Conservation (phyloP, 1,284 basidiomycete species). For the Ganoderma sp. region DNA sequence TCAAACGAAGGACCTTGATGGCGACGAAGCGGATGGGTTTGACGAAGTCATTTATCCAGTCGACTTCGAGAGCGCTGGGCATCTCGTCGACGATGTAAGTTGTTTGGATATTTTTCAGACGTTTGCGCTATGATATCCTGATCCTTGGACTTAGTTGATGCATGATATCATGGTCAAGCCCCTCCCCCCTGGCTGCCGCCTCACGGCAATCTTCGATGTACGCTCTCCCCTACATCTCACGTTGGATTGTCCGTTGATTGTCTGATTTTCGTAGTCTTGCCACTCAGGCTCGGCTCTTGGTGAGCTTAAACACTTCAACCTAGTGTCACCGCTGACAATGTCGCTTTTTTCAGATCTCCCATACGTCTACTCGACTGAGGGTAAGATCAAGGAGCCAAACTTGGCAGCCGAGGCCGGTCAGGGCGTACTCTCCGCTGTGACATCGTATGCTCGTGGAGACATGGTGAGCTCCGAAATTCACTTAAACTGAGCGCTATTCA, state of each 20-base stretch:
- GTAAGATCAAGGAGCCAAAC: constrained; percentile 93
- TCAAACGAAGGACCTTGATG: constrained; percentile 76
- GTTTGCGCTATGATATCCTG: not conserved
- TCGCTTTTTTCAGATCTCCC: constrained; percentile 43
- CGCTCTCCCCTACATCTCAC: constrained; percentile 35
- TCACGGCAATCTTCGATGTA: constrained; percentile 89
- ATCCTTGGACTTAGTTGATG: constrained; percentile 53
- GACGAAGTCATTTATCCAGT: constrained; percentile 88
- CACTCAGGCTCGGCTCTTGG: constrained; percentile 54
- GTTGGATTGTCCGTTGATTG: constrained; percentile 39
- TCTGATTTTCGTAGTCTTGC: constrained; percentile 47
- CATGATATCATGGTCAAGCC: constrained; percentile 76
- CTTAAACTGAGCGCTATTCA: not conserved
- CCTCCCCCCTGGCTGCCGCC: constrained; percentile 82
- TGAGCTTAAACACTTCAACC: constrained; percentile 27
- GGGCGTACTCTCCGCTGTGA: constrained; percentile 70
- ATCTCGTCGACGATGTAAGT: constrained; percentile 86
- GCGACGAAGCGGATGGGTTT: constrained; percentile 69
- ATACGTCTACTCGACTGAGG: constrained; percentile 83
- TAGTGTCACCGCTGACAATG: not conserved
- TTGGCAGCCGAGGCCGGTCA: constrained; percentile 79
- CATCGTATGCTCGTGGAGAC: constrained; percentile 79
- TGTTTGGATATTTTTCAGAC: constrained; percentile 1
- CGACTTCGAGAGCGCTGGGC: constrained; percentile 73
- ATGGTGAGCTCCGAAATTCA: constrained; percentile 44